Conservation (phyloP, 2,329 filamentous ascomycete genomes). For the Neopestalotiopsis rosae region DNA sequence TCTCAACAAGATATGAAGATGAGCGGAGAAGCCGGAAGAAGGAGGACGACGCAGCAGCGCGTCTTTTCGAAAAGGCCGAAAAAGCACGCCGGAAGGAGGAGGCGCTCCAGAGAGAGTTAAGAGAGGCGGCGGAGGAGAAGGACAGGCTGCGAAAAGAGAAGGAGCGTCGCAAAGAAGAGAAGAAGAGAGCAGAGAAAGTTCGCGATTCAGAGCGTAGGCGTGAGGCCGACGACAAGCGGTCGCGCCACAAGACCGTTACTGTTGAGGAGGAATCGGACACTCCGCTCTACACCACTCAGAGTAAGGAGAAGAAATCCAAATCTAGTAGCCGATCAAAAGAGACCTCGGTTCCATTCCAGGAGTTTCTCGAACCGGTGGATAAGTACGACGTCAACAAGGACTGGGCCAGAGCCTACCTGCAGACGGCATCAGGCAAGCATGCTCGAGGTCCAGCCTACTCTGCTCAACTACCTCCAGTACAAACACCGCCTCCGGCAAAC, state of each 20-base stretch:
- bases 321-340: constrained; percentile 33
- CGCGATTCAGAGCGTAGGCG: constrained; percentile 37
- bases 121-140: constrained; percentile 36
- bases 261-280: constrained; percentile 28
- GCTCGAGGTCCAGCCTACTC: constrained; percentile 31
- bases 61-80: constrained; percentile 22
- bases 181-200: constrained; percentile 36
- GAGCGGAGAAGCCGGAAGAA: constrained; percentile 34
- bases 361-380: constrained; percentile 27
- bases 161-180: constrained; percentile 23
- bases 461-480: constrained; percentile 29
- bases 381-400: constrained; percentile 34
- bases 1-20: constrained; percentile 35
- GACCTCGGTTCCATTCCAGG: constrained; percentile 20
- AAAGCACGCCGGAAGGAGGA: constrained; percentile 35
- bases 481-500: constrained; percentile 37
- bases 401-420: constrained; percentile 33
- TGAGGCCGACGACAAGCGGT: constrained; percentile 34
- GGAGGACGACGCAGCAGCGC: constrained; percentile 33
- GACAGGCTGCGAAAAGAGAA: constrained; percentile 29
- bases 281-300: constrained; percentile 25
- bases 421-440: constrained; percentile 31
- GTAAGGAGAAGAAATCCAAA: constrained; percentile 33
- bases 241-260: constrained; percentile 30
- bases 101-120: constrained; percentile 21